These are phyloP conservation scores for Daldinia loculata DNA, from an alignment of 495 filamentous ascomycete genomes.

Conservation along the genomic window DNA sequence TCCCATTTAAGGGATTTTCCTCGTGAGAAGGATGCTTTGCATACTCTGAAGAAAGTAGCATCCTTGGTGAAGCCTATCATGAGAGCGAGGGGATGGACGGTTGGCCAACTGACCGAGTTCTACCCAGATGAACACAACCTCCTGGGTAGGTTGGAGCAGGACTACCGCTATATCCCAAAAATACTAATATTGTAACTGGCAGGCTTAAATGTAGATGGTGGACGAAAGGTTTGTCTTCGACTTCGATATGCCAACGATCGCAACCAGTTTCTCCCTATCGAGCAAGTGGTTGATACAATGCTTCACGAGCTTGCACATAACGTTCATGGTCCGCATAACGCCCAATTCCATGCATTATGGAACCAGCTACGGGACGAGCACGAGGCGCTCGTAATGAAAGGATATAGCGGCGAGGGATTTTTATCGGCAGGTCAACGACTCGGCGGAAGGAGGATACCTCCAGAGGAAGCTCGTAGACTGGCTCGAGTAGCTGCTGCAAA, in stretches of 20 bases:
- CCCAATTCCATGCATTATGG: constrained; percentile 84
- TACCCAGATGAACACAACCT: constrained; percentile 78
- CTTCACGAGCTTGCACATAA: constrained; percentile 96
- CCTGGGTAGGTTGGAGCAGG: constrained; percentile 61
- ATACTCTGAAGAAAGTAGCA: constrained; percentile 81
- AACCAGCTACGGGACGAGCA: constrained; percentile 89
- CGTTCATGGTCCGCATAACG: constrained; percentile 82
- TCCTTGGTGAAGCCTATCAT: constrained; percentile 96
- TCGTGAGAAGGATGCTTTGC: constrained; percentile 79
- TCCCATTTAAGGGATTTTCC: constrained; percentile 79
- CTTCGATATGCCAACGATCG: constrained; percentile 80
- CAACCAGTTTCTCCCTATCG: constrained; percentile 79
- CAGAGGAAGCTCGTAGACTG: constrained; percentile 77
- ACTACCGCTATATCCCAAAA: not conserved
- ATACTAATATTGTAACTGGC: constrained; percentile 17
- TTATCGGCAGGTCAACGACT: constrained; percentile 76
- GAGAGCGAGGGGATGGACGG: constrained; percentile 82
- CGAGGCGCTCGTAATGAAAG: constrained; percentile 74
- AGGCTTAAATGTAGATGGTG: constrained; percentile 80
- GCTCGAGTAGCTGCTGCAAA: constrained; percentile 81
- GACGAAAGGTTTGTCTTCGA: constrained; percentile 83
- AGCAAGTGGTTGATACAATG: constrained; percentile 88
- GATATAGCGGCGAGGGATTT: constrained; percentile 94
- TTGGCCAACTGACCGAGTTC: constrained; percentile 85
- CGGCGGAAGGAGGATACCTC: constrained; percentile 71